Percentiles rank a stretch among this genome's conserved stretches.
phyloP scores from a whole-genome alignment of 2,329 filamentous ascomycete genomes.

The Macrophomina pseudophaseolina region DNA sequence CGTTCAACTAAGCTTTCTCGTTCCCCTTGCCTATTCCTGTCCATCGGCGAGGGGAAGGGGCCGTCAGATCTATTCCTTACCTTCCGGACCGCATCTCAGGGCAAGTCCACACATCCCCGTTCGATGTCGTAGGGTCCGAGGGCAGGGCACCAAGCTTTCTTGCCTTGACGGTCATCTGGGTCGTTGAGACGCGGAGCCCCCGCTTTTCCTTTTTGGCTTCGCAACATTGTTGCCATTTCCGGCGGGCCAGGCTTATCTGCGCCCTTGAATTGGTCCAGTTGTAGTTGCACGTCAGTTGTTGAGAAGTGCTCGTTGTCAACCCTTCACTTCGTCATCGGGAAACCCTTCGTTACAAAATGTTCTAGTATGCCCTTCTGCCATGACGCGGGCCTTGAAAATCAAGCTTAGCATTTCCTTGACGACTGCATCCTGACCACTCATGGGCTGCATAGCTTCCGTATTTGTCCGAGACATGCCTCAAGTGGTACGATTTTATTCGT shows the following conservation, averaged over 20 bases:
- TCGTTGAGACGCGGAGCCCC: slow-evolving; percentile 18
- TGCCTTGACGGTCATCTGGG: background rate
- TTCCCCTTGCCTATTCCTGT: slow-evolving; percentile 1
- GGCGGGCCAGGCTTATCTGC: background rate
- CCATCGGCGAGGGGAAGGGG: background rate
- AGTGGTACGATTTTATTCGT: background rate
- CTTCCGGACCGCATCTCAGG: background rate
- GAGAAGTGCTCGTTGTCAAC: background rate
- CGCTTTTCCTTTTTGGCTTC: slow-evolving; percentile 6
- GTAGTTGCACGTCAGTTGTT: background rate
- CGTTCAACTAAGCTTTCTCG: slow-evolving; percentile 13
- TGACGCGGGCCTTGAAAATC: background rate
- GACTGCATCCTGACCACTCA: background rate
- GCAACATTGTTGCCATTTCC: slow-evolving; percentile 1
- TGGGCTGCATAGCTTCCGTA: background rate
- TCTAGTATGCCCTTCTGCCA: slow-evolving; percentile 4
- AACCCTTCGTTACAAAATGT: background rate
- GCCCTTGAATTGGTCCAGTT: background rate
- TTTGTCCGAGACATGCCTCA: slow-evolving; percentile 7
- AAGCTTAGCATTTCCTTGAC: slow-evolving; percentile 4
- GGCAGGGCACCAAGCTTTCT: background rate
- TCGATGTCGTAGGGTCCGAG: background rate
- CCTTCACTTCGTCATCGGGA: background rate
- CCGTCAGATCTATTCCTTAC: slow-evolving; percentile 12
- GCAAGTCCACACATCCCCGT: background rate